These are phyloP conservation scores for Coniochaeta ligniaria DNA, from an alignment of 2,329 filamentous ascomycete genomes.

Conservation along the genomic window DNA sequence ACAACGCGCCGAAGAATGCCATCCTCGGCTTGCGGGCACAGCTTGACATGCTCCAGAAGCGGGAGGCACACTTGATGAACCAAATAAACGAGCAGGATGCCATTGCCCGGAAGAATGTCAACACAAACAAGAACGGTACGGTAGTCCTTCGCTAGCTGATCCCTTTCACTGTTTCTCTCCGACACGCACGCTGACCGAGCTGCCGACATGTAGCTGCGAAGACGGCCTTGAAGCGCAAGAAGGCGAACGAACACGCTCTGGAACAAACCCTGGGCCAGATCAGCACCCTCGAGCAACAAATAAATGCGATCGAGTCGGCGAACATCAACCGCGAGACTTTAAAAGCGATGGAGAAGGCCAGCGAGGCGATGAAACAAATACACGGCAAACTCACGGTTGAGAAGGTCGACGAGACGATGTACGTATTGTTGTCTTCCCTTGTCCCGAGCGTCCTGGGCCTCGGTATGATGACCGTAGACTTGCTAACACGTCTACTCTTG, in stretches of 20 bases:
- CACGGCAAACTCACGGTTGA: constrained; percentile 86
- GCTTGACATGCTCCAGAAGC: constrained; percentile 95
- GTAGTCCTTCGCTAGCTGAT: neutral
- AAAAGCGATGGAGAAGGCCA: constrained; percentile 86
- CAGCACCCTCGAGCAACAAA: constrained; percentile 86
- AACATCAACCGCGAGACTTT: constrained; percentile 99
- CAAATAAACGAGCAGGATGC: constrained; percentile 92
- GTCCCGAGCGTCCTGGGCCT: no score
- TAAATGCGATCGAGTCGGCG: constrained; percentile 93
- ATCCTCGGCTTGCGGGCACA: constrained; percentile 83
- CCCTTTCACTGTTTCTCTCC: neutral
- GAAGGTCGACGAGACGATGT: constrained; percentile 94
- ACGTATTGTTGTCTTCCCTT: constrained; percentile 32
- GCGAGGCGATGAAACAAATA: constrained; percentile 86
- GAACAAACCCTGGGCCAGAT: constrained; percentile 90
- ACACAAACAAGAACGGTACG: constrained; percentile 84
- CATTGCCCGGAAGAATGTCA: constrained; percentile 82
- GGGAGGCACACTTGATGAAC: constrained; percentile 81
- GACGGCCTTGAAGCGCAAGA: constrained; percentile 86
- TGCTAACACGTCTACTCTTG: constrained; percentile 20
- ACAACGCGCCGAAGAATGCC: constrained; percentile 93
- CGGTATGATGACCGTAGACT: constrained; percentile 1
- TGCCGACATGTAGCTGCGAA: constrained; percentile 62
- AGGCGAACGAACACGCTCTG: constrained; percentile 83
- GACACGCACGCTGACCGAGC: constrained; percentile 11